Percentiles rank a stretch among this genome's conserved stretches.
Evolutionary conservation across 164 flowering plant genomes (phyloP).

Genomic region (Paratinospora sagittata): DNA sequence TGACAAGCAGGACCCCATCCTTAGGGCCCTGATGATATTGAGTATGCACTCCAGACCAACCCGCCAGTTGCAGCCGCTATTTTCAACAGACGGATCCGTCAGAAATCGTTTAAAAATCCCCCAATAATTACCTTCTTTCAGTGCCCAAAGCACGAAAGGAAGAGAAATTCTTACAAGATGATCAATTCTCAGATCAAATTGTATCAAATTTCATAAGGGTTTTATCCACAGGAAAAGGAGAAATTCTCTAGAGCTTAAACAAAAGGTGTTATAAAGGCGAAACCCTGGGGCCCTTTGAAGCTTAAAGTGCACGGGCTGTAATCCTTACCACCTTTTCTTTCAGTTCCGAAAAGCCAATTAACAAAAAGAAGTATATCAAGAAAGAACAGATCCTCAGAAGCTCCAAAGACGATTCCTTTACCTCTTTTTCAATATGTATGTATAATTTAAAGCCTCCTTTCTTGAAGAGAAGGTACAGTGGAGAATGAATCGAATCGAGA

Average conservation of each 20-base stretch:
- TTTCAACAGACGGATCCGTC: conserved; percentile 57
- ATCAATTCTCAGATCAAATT: not conserved
- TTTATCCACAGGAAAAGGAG: not conserved
- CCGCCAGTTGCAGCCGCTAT: conserved; percentile 34
- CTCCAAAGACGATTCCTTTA: not conserved
- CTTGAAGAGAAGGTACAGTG: not conserved
- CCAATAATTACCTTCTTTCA: not conserved
- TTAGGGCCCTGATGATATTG: conserved; percentile 91
- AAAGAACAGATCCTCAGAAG: not conserved
- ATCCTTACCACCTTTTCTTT: not conserved
- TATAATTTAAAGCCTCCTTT: not conserved
- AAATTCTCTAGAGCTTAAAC: not conserved
- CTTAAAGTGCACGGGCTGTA: not conserved
- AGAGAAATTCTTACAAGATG: not conserved
- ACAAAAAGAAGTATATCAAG: not conserved
- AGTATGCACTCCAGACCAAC: conserved; percentile 97
- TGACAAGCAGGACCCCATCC: conserved; percentile 99
- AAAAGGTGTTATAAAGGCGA: not conserved
- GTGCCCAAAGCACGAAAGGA: not conserved
- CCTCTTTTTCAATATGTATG: not conserved
- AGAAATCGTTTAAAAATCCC: conserved; percentile 10
- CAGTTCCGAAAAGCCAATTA: not conserved
- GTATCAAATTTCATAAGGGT: not conserved
- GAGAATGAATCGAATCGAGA: too few relatives aligned
- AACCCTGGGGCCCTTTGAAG: not conserved